Base-by-base conservation (phyloP, 2,329 filamentous ascomycete genomes). In the Colletotrichum truncatum region DNA sequence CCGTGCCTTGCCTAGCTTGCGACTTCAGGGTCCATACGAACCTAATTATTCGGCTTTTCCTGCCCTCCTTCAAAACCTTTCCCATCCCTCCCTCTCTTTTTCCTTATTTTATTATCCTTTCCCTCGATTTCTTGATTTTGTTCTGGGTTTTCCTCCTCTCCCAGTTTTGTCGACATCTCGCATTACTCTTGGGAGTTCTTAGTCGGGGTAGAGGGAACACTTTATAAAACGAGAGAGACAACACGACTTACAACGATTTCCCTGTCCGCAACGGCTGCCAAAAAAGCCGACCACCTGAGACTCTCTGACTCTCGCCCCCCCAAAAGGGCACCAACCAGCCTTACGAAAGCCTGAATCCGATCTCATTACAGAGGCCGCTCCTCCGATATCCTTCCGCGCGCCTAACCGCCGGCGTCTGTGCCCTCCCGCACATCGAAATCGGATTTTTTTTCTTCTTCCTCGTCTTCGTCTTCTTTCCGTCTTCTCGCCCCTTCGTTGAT, bases 21-120 rank as follows among this genome's bases (percentile, higher is more conserved):
- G 52, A 53, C 56, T 61, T 61, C 62, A 54, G 57, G 62, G 62
- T 55, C 56, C 62, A 54, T 65, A 61, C 41, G 62, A 64, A 64
- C 56, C 62, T 49, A 62, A 64, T 64, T 46, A 59, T 23, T 64
- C 60, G n/a, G n/a, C n/a, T 57, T 51, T 51, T 34, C 57, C 52
- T 57, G 51, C 58, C 46, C 52, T 39, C 52, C 52, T 53, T 46
- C 32, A 52, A 49, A 64, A 60, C 11, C 55, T 21, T 59, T 28
- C 36, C 49, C 18, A 14, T 43, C 55, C 61, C 30, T 18, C 45
- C 54, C 45, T 32, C 10, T 30, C 25, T 23, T 61, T 26, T 45
- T 26, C 12, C 39, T 25, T 28, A 38, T n/a, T 4, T 3, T 52
- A 2, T 38, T 52, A 36, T 36, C 11, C 26, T 25, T 45, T 32